Evolutionary conservation across 1,284 basidiomycete species (phyloP).

Genomic region (Veloporphyrellus conicus): DNA sequence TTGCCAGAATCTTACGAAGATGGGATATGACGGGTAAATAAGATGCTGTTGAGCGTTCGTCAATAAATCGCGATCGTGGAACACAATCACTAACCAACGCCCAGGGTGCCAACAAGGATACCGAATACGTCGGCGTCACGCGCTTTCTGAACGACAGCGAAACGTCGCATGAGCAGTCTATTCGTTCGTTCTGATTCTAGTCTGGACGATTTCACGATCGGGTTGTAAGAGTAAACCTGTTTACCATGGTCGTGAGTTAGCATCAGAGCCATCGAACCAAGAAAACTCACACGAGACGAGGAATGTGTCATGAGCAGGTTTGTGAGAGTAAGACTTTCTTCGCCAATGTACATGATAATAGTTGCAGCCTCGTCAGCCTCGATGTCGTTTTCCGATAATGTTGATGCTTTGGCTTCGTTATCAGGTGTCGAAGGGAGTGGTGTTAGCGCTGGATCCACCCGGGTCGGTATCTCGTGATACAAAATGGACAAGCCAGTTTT

Average conservation of each 20-base stretch:
- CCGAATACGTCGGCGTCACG: slow-evolving; percentile 92
- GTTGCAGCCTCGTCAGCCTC: slow-evolving; percentile 8
- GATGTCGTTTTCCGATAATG: neutral
- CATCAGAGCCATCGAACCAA: neutral
- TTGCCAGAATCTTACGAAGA: slow-evolving; percentile 63
- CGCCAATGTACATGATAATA: slow-evolving; percentile 79
- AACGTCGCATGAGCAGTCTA: slow-evolving; percentile 86
- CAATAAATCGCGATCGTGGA: neutral
- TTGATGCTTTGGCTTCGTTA: neutral
- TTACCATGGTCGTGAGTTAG: neutral
- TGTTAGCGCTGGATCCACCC: slow-evolving; percentile 17
- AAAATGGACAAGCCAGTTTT: slow-evolving; percentile 11
- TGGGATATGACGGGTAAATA: slow-evolving; percentile 80
- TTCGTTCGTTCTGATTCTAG: slow-evolving; percentile 71
- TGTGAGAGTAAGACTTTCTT: slow-evolving; percentile 76
- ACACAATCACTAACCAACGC: slow-evolving; percentile 59
- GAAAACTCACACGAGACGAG: slow-evolving; percentile 32
- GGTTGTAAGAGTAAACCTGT: slow-evolving; percentile 78
- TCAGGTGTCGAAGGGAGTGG: neutral
- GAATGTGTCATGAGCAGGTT: slow-evolving; percentile 83
- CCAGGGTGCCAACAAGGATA: slow-evolving; percentile 92
- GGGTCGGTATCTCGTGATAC: slow-evolving; percentile 19
- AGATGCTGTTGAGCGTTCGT: slow-evolving; percentile 46
- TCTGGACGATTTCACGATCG: slow-evolving; percentile 44
- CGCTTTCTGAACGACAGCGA: slow-evolving; percentile 84